Percentiles rank a stretch among this genome's conserved stretches.
These are phyloP conservation scores for Aspergillus ochraceus DNA, from an alignment of 2,329 filamentous ascomycete species.

Conservation along the genomic window DNA sequence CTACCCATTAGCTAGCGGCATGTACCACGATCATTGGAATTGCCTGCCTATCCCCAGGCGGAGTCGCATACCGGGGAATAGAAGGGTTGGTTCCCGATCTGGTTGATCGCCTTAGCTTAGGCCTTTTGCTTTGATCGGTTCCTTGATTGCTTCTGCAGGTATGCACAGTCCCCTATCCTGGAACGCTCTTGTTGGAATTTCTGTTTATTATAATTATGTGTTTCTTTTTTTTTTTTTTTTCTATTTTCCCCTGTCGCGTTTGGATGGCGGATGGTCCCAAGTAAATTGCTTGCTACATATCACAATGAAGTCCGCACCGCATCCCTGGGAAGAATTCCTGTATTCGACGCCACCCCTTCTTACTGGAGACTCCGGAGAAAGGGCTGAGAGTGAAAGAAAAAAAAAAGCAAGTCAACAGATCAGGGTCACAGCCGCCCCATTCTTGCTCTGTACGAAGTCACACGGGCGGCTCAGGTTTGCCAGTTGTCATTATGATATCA, in stretches of 20 bases:
- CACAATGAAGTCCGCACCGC: not conserved
- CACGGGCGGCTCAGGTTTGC: slow-evolving; percentile 15
- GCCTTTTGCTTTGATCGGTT: slow-evolving; percentile 13
- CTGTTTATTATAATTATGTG: not conserved
- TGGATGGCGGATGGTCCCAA: not conserved
- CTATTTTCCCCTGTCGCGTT: not conserved
- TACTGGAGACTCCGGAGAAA: not conserved
- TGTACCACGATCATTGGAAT: slow-evolving; percentile 18
- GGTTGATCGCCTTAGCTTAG: slow-evolving; percentile 19
- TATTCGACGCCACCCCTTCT: not conserved
- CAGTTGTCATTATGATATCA: slow-evolving; percentile 19
- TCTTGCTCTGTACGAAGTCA: slow-evolving; percentile 14
- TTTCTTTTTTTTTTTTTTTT: not conserved
- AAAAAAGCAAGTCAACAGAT: slow-evolving; percentile 3
- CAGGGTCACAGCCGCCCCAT: slow-evolving; percentile 14
- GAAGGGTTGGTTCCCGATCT: slow-evolving; percentile 26
- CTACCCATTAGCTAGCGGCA: slow-evolving; percentile 25
- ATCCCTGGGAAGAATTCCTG: not conserved
- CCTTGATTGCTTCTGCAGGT: slow-evolving; percentile 13
- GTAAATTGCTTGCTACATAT: not conserved
- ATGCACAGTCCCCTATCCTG: slow-evolving; percentile 5
- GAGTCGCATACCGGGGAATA: slow-evolving; percentile 32
- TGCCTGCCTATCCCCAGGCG: slow-evolving; percentile 15
- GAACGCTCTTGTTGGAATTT: not conserved
- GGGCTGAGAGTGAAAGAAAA: not conserved